Evolutionary conservation across 2,329 filamentous ascomycete genomes (phyloP).

Genomic region (Aspergillus pseudoterreus): DNA sequence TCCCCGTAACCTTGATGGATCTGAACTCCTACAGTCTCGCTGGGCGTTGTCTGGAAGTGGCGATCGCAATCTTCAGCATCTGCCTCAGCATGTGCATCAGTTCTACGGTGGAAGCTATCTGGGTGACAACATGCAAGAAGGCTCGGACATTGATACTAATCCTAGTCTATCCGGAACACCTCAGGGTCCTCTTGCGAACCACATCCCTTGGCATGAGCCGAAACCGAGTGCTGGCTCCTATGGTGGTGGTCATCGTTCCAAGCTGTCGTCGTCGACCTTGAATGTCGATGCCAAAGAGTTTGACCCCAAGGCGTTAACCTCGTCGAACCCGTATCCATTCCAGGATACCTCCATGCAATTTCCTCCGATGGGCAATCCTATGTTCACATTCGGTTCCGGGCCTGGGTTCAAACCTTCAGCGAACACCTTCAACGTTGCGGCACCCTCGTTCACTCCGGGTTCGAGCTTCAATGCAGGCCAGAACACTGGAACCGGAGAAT

Average conservation of each 20-base stretch:
- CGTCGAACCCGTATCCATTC: constrained; percentile 43
- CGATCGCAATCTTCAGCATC: constrained; percentile 20
- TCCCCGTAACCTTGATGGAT: constrained; percentile 22
- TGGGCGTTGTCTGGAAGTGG: constrained; percentile 37
- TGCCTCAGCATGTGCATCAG: constrained; percentile 28
- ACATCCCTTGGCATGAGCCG: constrained; percentile 32
- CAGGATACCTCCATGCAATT: constrained; percentile 43
- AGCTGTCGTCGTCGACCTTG: constrained; percentile 69
- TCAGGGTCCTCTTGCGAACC: constrained; percentile 24
- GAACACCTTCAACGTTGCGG: constrained; percentile 64
- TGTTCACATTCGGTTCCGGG: constrained; percentile 28
- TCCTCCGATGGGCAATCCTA: constrained; percentile 23
- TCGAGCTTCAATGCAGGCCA: constrained; percentile 14
- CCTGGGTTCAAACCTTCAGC: constrained; percentile 27
- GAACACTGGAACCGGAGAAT: constrained; percentile 33
- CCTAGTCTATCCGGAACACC: constrained; percentile 69
- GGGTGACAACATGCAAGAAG: constrained; percentile 44
- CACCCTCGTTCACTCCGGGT: constrained; percentile 66
- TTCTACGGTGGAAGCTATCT: constrained; percentile 32
- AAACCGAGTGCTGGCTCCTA: constrained; percentile 32
- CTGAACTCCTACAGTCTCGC: constrained; percentile 30
- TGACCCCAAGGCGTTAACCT: constrained; percentile 56
- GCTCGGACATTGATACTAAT: constrained; percentile 68
- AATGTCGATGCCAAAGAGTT: constrained; percentile 90
- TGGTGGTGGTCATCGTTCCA: constrained; percentile 59